phyloP scores from a whole-genome alignment of 495 filamentous ascomycete species.

The Penicillium subrubescens region DNA sequence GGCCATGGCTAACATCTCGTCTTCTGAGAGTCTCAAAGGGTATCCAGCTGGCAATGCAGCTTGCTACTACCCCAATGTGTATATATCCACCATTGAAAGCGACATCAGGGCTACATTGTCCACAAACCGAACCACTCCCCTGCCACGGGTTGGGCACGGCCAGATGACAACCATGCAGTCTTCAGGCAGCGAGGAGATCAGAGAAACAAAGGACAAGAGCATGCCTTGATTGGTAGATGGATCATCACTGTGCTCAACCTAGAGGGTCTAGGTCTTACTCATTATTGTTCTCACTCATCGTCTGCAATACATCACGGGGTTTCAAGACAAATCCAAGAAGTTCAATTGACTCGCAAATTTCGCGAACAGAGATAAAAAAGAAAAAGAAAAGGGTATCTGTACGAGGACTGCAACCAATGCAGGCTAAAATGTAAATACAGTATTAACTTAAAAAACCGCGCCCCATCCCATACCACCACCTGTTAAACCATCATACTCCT shows the following conservation, averaged over 20 bases:
- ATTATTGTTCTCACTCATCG: not conserved
- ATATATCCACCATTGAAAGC: not conserved
- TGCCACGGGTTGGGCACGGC: not conserved
- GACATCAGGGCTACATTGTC: not conserved
- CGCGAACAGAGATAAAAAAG: not conserved
- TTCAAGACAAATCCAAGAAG: slow-evolving; percentile 3
- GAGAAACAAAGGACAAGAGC: not conserved
- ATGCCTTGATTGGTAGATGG: not conserved
- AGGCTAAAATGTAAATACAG: slow-evolving; percentile 12
- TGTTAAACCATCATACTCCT: slow-evolving; percentile 55
- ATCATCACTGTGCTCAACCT: not conserved
- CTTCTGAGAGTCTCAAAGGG: not conserved
- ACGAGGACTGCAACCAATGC: slow-evolving; percentile 18
- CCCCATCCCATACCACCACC: not conserved
- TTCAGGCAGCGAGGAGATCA: not conserved
- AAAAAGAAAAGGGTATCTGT: slow-evolving; percentile 28
- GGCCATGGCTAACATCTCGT: not conserved
- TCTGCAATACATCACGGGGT: not conserved
- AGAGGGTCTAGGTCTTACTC: not conserved
- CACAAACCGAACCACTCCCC: not conserved
- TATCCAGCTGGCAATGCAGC: not conserved
- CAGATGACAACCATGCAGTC: not conserved
- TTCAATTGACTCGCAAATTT: slow-evolving; percentile 6
- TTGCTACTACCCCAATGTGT: not conserved
- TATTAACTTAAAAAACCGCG: slow-evolving; percentile 4